These are phyloP conservation scores for Mucuna pruriens DNA, from an alignment of 306 rosid species.

Conservation along the genomic window DNA sequence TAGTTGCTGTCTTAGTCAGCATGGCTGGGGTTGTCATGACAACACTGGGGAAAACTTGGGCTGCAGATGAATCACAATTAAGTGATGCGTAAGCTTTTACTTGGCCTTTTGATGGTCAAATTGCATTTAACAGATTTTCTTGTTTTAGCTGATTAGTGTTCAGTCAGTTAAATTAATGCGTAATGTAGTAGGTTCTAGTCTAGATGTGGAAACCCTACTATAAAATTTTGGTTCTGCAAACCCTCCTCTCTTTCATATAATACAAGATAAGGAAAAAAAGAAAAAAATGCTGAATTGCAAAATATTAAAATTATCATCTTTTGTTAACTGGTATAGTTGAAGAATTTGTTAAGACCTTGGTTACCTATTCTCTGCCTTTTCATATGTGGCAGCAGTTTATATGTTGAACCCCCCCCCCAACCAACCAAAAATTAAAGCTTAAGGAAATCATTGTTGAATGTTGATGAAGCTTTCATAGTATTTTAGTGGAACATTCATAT, in stretches of 20 bases:
- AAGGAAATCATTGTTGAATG: not conserved
- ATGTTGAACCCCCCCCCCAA: not conserved
- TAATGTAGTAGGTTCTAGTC: not conserved
- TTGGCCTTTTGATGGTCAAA: constrained; percentile 15
- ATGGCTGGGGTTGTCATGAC: constrained; percentile 99
- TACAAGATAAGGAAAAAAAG: not conserved
- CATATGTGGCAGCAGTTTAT: not conserved
- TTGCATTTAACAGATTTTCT: not conserved
- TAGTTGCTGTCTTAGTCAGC: constrained; percentile 92
- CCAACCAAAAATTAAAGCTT: not conserved
- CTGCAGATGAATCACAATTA: constrained; percentile 72
- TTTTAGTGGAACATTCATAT: not conserved
- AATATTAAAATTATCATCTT: not conserved
- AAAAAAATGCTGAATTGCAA: not conserved
- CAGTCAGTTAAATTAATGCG: not conserved
- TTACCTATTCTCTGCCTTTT: not conserved
- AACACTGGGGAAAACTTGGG: constrained; percentile 98
- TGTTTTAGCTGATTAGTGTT: not conserved
- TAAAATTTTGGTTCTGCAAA: not conserved
- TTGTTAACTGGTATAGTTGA: not conserved
- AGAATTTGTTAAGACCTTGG: not conserved
- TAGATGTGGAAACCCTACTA: not conserved
- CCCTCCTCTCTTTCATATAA: not conserved
- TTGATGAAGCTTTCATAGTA: not conserved
- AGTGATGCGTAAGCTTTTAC: constrained; percentile 61